phyloP scores from a whole-genome alignment of 2,329 filamentous ascomycete species.

The Xylariaceae sp. region DNA sequence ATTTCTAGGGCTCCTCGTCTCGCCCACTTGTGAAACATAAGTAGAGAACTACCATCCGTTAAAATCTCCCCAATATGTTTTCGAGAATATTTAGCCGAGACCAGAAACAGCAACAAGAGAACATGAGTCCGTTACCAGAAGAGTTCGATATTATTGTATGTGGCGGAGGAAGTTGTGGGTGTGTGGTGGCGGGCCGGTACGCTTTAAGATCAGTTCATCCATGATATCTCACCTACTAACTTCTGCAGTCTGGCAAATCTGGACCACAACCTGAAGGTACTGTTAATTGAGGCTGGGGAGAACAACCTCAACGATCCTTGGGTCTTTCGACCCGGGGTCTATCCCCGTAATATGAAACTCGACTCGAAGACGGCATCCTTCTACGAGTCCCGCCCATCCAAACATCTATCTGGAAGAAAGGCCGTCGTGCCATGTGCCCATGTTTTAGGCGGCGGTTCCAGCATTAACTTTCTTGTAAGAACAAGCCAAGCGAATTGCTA shows the following conservation, averaged over 20 bases:
- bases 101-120: slow-evolving; percentile 19
- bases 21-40: slow-evolving; percentile 28
- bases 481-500: too few relatives aligned
- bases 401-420: slow-evolving; percentile 70
- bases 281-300: slow-evolving; percentile 40
- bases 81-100: slow-evolving; percentile 22
- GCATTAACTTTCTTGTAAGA: slow-evolving; percentile 75
- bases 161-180: slow-evolving; percentile 70
- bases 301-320: slow-evolving; percentile 73
- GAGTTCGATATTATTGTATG: slow-evolving; percentile 83
- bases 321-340: slow-evolving; percentile 76
- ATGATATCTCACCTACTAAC: slow-evolving; percentile 37
- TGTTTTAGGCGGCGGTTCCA: slow-evolving; percentile 71
- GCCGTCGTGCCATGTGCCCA: slow-evolving; percentile 77
- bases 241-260: slow-evolving; percentile 68
- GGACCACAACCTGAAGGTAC: slow-evolving; percentile 72
- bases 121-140: slow-evolving; percentile 59
- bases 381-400: slow-evolving; percentile 75
- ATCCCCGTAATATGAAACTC: slow-evolving; percentile 73
- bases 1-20: slow-evolving; percentile 25
- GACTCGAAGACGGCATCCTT: slow-evolving; percentile 83
- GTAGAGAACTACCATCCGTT: slow-evolving; percentile 17
- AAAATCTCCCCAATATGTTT: slow-evolving; percentile 20
- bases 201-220: slow-evolving; percentile 19
- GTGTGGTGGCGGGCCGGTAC: slow-evolving; percentile 60